Percentiles rank a stretch among this genome's conserved stretches.
Conservation (phyloP, 2,329 filamentous ascomycete species). For the Celoporthe dispersa region DNA sequence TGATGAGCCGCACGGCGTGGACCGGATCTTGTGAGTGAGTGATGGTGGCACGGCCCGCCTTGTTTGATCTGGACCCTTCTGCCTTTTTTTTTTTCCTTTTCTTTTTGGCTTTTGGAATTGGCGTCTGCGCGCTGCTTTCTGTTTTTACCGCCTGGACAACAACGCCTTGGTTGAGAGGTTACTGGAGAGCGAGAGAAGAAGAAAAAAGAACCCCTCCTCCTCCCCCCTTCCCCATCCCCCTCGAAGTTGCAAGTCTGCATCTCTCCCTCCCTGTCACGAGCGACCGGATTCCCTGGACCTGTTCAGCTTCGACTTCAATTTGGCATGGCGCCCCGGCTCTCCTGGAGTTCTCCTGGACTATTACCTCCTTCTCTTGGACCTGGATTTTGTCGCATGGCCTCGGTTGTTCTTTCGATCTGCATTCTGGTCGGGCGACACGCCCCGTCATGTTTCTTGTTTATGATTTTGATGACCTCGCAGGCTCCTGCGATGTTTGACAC, state of each 20-base stretch:
- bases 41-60: constrained; percentile 21
- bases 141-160: constrained; percentile 9
- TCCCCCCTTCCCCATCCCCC: too few relatives aligned
- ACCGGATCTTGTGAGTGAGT: constrained; percentile 28
- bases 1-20: constrained; percentile 27
- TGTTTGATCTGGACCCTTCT: constrained; percentile 24
- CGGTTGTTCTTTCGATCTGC: constrained; percentile 21
- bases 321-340: constrained; percentile 26
- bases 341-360: constrained; percentile 16
- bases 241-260: constrained; percentile 22
- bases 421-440: constrained; percentile 10
- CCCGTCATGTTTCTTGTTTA: constrained; percentile 15
- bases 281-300: constrained; percentile 20
- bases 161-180: constrained; percentile 6
- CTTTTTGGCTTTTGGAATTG: constrained; percentile 27
- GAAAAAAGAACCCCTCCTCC: too few relatives aligned
- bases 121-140: constrained; percentile 23
- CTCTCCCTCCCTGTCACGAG: constrained; percentile 10
- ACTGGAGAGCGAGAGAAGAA: neutral
- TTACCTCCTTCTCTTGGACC: constrained; percentile 14
- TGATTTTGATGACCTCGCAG: constrained; percentile 21
- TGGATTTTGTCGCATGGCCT: constrained; percentile 23
- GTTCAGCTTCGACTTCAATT: constrained; percentile 12
- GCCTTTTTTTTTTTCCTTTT: too few relatives aligned
- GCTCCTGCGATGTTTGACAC: constrained; percentile 13